These are phyloP conservation scores for Cyclocybe cylindracea DNA, from an alignment of 768 basidiomycete species.

Conservation along the genomic window DNA sequence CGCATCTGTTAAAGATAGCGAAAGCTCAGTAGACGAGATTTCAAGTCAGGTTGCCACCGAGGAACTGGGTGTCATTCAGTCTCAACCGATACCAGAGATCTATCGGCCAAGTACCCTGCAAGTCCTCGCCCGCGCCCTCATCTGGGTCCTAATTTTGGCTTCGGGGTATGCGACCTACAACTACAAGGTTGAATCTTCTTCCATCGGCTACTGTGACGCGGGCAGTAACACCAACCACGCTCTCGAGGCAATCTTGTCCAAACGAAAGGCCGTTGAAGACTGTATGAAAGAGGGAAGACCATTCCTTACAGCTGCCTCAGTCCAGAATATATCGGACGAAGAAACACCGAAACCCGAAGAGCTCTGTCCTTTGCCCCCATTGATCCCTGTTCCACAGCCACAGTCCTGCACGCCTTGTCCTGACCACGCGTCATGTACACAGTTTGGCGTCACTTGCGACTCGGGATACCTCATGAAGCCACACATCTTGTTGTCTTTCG, in stretches of 20 bases:
- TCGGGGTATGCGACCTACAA: constrained; percentile 36
- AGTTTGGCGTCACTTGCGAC: constrained; percentile 62
- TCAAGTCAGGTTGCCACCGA: constrained; percentile 37
- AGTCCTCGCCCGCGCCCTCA: constrained; percentile 44
- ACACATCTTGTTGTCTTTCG: constrained; percentile 55
- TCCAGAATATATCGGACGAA: constrained; percentile 31
- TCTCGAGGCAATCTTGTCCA: constrained; percentile 48
- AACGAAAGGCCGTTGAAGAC: constrained; percentile 46
- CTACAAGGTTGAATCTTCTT: constrained; percentile 68
- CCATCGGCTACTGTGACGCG: constrained; percentile 77
- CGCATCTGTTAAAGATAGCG: constrained; percentile 6
- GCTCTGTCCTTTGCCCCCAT: constrained; percentile 54
- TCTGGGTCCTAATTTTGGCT: constrained; percentile 34
- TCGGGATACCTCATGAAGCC: constrained; percentile 66
- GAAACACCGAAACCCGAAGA: constrained; percentile 33
- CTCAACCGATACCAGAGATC: neutral
- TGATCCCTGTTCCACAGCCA: constrained; percentile 58
- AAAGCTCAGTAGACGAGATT: constrained; percentile 26
- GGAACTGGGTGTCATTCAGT: constrained; percentile 22
- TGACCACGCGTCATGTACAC: constrained; percentile 63
- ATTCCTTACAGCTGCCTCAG: constrained; percentile 12
- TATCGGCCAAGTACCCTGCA: constrained; percentile 16
- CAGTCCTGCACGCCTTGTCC: constrained; percentile 74
- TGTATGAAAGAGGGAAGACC: constrained; percentile 59
- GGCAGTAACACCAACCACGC: constrained; percentile 59